Conservation (phyloP, 306 rosid genomes). For the Begonia masoniana region DNA sequence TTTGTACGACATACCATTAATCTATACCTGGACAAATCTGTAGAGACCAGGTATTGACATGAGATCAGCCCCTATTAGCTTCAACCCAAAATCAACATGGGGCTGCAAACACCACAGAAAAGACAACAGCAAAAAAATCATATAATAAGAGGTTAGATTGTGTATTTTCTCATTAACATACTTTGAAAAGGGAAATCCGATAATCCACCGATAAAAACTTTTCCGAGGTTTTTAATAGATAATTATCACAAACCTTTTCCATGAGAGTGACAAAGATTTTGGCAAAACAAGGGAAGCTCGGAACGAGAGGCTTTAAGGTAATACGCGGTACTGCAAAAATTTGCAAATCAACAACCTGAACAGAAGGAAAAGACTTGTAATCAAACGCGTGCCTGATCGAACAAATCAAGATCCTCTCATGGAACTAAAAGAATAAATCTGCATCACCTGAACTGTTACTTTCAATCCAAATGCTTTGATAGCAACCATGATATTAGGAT, state of each 20-base stretch:
- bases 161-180: too few relatives aligned
- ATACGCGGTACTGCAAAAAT: conserved; percentile 66
- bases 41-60: conserved; percentile 91
- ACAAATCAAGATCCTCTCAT: background rate
- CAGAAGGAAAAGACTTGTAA: conserved; percentile 11
- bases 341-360: conserved; percentile 76
- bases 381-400: background rate
- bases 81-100: conserved; percentile 86
- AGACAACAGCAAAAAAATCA: background rate
- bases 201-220: background rate
- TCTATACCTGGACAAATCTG: conserved; percentile 65
- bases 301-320: conserved; percentile 92
- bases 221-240: background rate
- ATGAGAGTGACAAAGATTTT: conserved; percentile 69
- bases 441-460: conserved; percentile 66
- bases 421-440: conserved; percentile 2
- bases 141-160: too few relatives aligned
- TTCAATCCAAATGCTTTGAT: conserved; percentile 79
- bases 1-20: too few relatives aligned
- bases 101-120: conserved; percentile 39
- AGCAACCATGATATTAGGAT: conserved; percentile 64
- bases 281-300: conserved; percentile 93
- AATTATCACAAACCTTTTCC: conserved; percentile 68
- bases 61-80: conserved; percentile 72
- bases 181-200: background rate